Base-by-base conservation (phyloP, 805 yeast species). In the Soucietia sequanensis region DNA sequence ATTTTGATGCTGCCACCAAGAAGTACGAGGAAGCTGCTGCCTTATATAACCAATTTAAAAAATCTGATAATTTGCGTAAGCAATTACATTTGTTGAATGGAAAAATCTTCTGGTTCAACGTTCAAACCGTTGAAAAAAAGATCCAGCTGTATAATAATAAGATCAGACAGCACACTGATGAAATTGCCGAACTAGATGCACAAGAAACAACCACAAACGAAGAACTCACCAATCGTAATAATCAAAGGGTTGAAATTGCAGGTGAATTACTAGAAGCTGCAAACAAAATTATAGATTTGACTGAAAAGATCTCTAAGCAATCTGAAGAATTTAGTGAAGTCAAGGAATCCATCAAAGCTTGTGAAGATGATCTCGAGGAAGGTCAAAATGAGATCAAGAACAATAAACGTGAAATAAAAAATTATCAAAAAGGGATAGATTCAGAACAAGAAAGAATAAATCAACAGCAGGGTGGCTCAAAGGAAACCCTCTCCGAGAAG, bases 101-200 rank as follows among this genome's bases (percentile, higher is more conserved):
- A 7, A 68, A 68, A 35, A 60, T 67, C 3, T 60, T 54, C 38
- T 67, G 72, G 74, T 68, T 47, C 36, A 68, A 67, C 42, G 72
- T 64, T 4, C 48, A 44, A 5, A 50, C 52, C 8, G 43, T 63
- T 20, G 63, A 60, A 30, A 42, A 45, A 6, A 51, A 56, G 38
- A 46, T 63, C 10, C 33, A 35, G 6, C 46, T 41, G 20, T 44
- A 42, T 27, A 21, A 31, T 9, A 33, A 30, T 6, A 43, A 35
- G 31, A 27, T 47, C 5, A 28, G 57, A 14, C 53, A 56, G 38
- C 10, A 38, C 15, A 42, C 54, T 17, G 31, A 39, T 4, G 53
- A 53, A 27, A 42, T 58, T 11, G 32, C 33, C 8, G 42, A 41
- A 3, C 23, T 43, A 5, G 43, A 43, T 9, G 4, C 12, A 8